Base-by-base conservation (phyloP, 2,329 filamentous ascomycete species). In the Dactylonectria macrodidyma region DNA sequence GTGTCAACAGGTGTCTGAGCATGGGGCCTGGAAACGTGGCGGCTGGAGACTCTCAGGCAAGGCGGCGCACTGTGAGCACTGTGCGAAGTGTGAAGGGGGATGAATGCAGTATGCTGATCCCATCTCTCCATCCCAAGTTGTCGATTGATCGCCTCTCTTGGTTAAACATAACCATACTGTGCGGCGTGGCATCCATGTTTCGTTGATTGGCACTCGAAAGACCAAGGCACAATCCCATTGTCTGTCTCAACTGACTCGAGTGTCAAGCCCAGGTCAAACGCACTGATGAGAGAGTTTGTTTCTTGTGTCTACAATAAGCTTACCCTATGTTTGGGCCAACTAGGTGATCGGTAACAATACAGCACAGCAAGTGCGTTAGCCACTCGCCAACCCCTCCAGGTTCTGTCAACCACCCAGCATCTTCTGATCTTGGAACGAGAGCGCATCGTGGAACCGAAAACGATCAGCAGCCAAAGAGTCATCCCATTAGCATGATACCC, bases 11-110 rank as follows among this genome's bases (percentile, higher is more conserved):
- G 65, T 62, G 69, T 71, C 68, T 73, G 55, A 63, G 62, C 73
- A 72, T 70, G 73, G 73, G 62, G 71, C 54, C 48, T 71, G 68
- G 71, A 74, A 75, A 75, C 73, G 73, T 75, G 73, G 73, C 73
- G 73, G 70, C 66, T 70, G 71, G 67, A 66, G 66, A 71, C 54
- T 16, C 58, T 44, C 38, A n/a, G 30, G 59, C 59, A 24, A 47
- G 47, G 34, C 46, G 33, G 16, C 60, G 64, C 73, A 75, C 73
- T 75, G 71, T 75, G 66, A 44, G 46, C 16, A 44, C 41, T 44
- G 41, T 44, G 16, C 41, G 41, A 38, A 62, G 41, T 59, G 41
- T 48, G 56, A 34, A 44, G 54, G 41, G 50, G 26, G 3, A n/a
- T 9, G 24, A 19, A 36, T 22, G 36, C 50, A 48, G 46, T 24